Evolutionary conservation across 2,329 filamentous ascomycete genomes (phyloP).

Genomic region (Hymenoscyphus linearis): DNA sequence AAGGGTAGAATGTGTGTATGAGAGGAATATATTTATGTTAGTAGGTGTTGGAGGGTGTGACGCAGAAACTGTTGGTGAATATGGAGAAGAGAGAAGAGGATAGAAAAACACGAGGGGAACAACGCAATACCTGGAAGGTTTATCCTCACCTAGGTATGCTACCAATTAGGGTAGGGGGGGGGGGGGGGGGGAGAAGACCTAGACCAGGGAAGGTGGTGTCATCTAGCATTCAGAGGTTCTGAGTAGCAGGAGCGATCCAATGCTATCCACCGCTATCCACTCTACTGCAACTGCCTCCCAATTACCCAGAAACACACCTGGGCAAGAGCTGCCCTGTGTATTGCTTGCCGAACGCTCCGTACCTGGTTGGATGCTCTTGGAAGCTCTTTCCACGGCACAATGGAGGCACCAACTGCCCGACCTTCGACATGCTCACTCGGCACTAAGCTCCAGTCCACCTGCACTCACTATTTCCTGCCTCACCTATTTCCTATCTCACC

Average conservation of each 20-base stretch:
- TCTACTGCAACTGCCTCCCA: background rate
- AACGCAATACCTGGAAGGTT: background rate
- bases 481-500: background rate
- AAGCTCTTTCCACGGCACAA: background rate
- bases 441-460: background rate
- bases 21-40: background rate
- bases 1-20: background rate
- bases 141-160: constrained; percentile 1
- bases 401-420: background rate
- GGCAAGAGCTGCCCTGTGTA: background rate
- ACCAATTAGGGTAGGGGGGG: background rate
- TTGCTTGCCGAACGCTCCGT: background rate
- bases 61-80: background rate
- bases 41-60: background rate
- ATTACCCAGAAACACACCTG: background rate
- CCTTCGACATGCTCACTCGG: background rate
- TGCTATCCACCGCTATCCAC: background rate
- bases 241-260: background rate
- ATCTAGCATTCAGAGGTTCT: background rate
- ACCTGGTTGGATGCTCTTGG: background rate
- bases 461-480: background rate
- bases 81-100: background rate
- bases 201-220: background rate
- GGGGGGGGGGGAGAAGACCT: too few species aligned
- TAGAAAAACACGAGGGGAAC: background rate